phyloP scores from a whole-genome alignment of 805 yeast species.

The Suhomyces kilbournensis region DNA sequence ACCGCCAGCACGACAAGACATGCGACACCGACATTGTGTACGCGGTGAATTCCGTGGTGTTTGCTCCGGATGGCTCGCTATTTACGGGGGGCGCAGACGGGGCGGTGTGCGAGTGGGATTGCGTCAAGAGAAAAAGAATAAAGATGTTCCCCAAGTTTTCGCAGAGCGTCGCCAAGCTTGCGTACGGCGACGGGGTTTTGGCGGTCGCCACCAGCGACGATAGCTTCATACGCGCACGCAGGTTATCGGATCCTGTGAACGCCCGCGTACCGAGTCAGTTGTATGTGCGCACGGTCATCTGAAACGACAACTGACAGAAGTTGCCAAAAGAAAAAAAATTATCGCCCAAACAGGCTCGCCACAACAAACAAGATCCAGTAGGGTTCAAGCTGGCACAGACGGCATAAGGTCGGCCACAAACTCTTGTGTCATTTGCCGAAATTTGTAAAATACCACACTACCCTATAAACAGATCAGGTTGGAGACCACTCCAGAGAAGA shows the following conservation, averaged over 20 bases:
- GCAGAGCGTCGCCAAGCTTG: slow-evolving; percentile 24
- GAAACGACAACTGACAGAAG: neutral
- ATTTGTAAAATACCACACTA: no score
- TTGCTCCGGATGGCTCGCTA: slow-evolving; percentile 39
- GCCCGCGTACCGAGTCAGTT: slow-evolving; percentile 9
- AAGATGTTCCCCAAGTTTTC: slow-evolving; percentile 37
- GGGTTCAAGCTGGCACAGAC: neutral
- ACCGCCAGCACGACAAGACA: slow-evolving; percentile 43
- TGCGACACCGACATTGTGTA: slow-evolving; percentile 49
- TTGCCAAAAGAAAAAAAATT: neutral
- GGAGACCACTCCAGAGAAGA: no score
- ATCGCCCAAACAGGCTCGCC: neutral
- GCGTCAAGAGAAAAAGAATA: slow-evolving; percentile 41
- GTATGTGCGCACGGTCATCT: slow-evolving; percentile 5
- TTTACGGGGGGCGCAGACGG: slow-evolving; percentile 56
- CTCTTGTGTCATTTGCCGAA: no score
- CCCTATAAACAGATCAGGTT: no score
- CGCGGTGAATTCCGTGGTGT: slow-evolving; percentile 50
- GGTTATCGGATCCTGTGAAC: slow-evolving; percentile 11
- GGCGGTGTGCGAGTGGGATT: slow-evolving; percentile 50
- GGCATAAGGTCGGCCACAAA: neutral
- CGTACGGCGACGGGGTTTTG: slow-evolving; percentile 17
- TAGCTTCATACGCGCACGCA: slow-evolving; percentile 28
- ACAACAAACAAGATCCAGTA: neutral
- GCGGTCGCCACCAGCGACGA: slow-evolving; percentile 46